Percentiles rank a stretch among this genome's conserved stretches.
Evolutionary conservation across 805 yeast species (phyloP).

Genomic region (Candida morakotiae): DNA sequence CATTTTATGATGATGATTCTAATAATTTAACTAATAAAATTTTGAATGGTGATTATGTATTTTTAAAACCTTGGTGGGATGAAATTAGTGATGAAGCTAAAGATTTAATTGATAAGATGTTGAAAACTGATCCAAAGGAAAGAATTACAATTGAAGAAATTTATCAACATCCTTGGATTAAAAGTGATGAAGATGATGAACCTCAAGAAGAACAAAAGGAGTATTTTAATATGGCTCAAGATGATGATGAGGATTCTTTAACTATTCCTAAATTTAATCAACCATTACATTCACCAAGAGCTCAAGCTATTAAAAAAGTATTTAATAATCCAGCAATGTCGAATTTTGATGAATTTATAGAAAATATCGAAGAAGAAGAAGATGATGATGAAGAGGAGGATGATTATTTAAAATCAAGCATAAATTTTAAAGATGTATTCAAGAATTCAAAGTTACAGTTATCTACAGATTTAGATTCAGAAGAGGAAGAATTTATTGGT

Average conservation of each 20-base stretch:
- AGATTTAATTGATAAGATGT: constrained; percentile 57
- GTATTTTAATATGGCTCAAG: constrained; percentile 7
- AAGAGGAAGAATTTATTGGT: constrained; percentile 13
- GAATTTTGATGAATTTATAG: constrained; percentile 18
- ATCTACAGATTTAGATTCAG: constrained; percentile 16
- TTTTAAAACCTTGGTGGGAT: constrained; percentile 85
- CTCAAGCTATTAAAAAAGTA: constrained; percentile 38
- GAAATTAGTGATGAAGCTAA: constrained; percentile 72
- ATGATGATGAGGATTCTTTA: constrained; percentile 5
- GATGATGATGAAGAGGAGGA: constrained; percentile 13
- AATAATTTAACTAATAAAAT: constrained; percentile 62
- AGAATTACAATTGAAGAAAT: constrained; percentile 68
- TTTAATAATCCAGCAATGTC: constrained; percentile 42
- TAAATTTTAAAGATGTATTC: constrained; percentile 31
- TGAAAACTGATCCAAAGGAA: constrained; percentile 64
- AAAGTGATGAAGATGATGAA: constrained; percentile 1
- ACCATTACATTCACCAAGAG: constrained; percentile 29
- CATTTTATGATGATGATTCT: constrained; percentile 70
- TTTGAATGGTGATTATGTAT: constrained; percentile 67
- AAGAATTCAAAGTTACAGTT: too few relatives aligned
- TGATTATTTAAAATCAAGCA: constrained; percentile 41
- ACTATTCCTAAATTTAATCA: constrained; percentile 5
- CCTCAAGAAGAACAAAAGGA: constrained; percentile 4
- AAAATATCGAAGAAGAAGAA: constrained; percentile 11
- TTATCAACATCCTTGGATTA: constrained; percentile 67